Evolutionary conservation across 306 rosid genomes (phyloP).

Genomic region (Quercus robur): DNA sequence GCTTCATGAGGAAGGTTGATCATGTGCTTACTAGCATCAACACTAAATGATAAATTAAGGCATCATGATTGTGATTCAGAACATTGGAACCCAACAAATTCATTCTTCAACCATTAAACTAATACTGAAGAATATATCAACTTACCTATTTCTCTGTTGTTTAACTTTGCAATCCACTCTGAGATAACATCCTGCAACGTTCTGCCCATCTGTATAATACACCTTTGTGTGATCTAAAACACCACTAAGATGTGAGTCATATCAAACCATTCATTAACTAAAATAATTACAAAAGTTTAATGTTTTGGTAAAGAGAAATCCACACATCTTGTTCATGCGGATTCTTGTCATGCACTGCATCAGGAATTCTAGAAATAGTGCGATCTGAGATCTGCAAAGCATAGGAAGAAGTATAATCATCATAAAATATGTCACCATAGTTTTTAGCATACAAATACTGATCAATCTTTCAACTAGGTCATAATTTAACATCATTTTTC

Average conservation of each 20-base stretch:
- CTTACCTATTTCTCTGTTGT: constrained; percentile 68
- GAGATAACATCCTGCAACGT: constrained; percentile 74
- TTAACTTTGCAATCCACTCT: constrained; percentile 63
- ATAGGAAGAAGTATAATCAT: background rate
- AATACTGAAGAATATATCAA: background rate
- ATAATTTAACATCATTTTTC: background rate
- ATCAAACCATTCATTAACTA: constrained; percentile 9
- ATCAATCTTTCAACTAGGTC: background rate
- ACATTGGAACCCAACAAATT: constrained; percentile 1
- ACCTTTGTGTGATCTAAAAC: constrained; percentile 69
- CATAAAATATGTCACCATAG: background rate
- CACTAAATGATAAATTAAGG: background rate
- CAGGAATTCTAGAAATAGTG: constrained; percentile 57
- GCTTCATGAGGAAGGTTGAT: background rate
- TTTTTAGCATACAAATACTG: background rate
- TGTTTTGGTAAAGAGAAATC: background rate
- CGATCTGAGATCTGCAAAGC: constrained; percentile 61
- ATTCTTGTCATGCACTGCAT: constrained; percentile 68
- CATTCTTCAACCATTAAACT: constrained; percentile 9
- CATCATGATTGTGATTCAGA: background rate
- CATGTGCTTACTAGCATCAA: background rate
- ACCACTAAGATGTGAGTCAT: constrained; percentile 2
- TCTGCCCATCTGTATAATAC: constrained; percentile 78
- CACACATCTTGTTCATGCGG: constrained; percentile 71
- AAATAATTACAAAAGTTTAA: background rate